phyloP scores from a whole-genome alignment of 129 eudicot genomes.

The Lactuca sativa region DNA sequence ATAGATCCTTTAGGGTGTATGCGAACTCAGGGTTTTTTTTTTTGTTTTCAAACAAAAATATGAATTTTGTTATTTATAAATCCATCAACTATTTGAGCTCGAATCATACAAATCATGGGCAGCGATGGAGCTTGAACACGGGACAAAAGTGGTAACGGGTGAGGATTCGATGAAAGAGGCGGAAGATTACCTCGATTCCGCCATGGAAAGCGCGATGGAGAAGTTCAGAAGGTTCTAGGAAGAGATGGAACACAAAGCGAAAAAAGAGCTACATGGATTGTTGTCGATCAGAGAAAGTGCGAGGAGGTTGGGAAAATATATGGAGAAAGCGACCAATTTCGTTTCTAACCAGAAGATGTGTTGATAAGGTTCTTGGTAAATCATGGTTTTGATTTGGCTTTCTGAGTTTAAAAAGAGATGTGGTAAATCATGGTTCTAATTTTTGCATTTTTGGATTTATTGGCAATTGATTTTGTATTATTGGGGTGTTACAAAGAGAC shows the following conservation, averaged over 20 bases:
- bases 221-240: slow-evolving; percentile 68
- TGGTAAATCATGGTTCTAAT: no score
- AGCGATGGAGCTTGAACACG: slow-evolving; percentile 61
- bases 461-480: no score
- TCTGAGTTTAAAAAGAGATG: no score
- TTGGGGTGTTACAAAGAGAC: no score
- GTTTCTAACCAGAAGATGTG: slow-evolving; percentile 40
- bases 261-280: slow-evolving; percentile 47
- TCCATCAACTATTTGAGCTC: slow-evolving; percentile 56
- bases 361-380: no score
- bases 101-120: slow-evolving; percentile 95
- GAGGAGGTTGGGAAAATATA: slow-evolving; percentile 49
- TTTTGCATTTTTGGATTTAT: no score
- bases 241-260: slow-evolving; percentile 56
- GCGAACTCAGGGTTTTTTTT: no score
- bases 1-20: no score
- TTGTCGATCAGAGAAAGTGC: slow-evolving; percentile 57
- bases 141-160: slow-evolving; percentile 40
- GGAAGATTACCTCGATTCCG: slow-evolving; percentile 62
- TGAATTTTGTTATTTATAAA: no score
- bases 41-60: no score
- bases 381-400: no score
- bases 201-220: slow-evolving; percentile 84
- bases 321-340: slow-evolving; percentile 65
- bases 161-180: slow-evolving; percentile 48